Percentiles rank a stretch among this genome's conserved stretches.
phyloP scores from a whole-genome alignment of 139 green algal species.

The Picocystis salinarum region DNA sequence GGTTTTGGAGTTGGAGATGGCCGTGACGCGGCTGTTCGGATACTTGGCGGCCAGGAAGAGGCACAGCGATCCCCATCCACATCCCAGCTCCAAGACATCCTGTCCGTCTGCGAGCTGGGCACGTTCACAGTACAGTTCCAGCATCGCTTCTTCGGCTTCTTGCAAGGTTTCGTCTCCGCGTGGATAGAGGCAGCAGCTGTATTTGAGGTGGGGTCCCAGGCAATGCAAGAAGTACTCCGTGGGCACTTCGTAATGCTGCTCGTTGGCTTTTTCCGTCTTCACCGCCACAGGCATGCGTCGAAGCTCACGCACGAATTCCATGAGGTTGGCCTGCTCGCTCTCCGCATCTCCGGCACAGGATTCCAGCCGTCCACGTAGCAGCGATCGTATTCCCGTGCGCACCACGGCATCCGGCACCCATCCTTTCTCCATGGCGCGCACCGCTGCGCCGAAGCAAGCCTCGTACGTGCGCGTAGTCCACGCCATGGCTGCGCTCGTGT shows the following conservation, averaged over 20 bases:
- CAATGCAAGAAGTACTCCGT: slow-evolving; percentile 79
- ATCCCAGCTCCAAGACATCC: slow-evolving; percentile 82
- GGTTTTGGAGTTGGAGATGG: slow-evolving; percentile 67
- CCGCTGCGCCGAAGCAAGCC: no score
- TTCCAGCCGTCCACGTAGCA: neutral
- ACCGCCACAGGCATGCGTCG: neutral
- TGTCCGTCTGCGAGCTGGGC: slow-evolving; percentile 57
- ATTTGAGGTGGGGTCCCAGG: slow-evolving; percentile 78
- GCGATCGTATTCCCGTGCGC: neutral
- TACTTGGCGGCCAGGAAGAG: slow-evolving; percentile 52
- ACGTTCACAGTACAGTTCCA: slow-evolving; percentile 58
- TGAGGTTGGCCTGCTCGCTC: neutral
- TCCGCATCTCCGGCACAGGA: neutral
- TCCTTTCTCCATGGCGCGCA: slow-evolving; percentile 2
- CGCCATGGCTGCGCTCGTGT: no score
- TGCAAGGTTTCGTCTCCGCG: slow-evolving; percentile 27
- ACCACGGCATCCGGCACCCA: neutral
- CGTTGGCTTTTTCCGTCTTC: slow-evolving; percentile 1
- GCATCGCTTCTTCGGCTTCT: slow-evolving; percentile 79
- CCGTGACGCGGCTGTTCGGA: neutral
- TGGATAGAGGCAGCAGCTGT: slow-evolving; percentile 72
- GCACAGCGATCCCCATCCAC: slow-evolving; percentile 79
- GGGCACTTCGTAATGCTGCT: slow-evolving; percentile 47
- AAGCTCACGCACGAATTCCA: neutral
- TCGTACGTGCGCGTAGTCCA: no score